Conservation (phyloP, 2,329 filamentous ascomycete genomes). For the Botrytis fabae region DNA sequence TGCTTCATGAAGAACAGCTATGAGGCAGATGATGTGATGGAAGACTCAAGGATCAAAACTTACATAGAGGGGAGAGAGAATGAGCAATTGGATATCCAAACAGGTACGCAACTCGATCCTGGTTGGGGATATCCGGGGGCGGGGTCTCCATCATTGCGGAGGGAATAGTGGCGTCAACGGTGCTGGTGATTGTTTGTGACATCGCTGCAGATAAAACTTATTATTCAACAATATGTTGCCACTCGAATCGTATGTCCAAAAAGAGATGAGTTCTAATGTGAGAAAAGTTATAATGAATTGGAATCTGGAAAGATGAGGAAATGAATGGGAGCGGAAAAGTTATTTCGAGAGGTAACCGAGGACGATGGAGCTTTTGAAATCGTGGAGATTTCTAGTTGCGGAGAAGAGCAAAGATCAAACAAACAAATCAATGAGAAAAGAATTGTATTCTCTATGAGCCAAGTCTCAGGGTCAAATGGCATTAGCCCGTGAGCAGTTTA, state of each 20-base stretch:
- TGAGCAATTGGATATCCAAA: conserved; percentile 58
- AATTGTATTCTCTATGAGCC: not conserved
- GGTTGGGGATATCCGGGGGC: conserved; percentile 29
- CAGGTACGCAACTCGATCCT: conserved; percentile 46
- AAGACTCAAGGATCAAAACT: conserved; percentile 1
- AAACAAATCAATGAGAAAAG: not conserved
- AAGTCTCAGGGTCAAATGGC: conserved; percentile 1
- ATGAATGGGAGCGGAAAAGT: not conserved
- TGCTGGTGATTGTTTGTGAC: conserved; percentile 22
- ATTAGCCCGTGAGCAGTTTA: not conserved
- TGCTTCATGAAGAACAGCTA: not conserved
- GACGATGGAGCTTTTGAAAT: conserved; percentile 7
- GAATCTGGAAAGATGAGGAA: not conserved
- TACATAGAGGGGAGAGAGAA: conserved; percentile 47
- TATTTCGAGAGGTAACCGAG: conserved; percentile 2
- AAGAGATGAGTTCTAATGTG: not conserved
- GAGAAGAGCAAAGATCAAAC: not conserved
- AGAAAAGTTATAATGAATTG: not conserved
- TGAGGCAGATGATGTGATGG: not conserved
- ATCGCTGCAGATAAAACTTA: conserved; percentile 9
- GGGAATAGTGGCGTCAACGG: conserved; percentile 11
- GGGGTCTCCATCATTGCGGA: conserved; percentile 27
- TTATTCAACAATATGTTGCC: not conserved
- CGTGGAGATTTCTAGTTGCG: not conserved
- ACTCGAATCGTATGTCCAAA: conserved; percentile 4